Evolutionary conservation across 352 stramenopile species (phyloP), one percentile per base, ranked within the genome.

Genomic region (Phytopythium sindhum): DNA sequence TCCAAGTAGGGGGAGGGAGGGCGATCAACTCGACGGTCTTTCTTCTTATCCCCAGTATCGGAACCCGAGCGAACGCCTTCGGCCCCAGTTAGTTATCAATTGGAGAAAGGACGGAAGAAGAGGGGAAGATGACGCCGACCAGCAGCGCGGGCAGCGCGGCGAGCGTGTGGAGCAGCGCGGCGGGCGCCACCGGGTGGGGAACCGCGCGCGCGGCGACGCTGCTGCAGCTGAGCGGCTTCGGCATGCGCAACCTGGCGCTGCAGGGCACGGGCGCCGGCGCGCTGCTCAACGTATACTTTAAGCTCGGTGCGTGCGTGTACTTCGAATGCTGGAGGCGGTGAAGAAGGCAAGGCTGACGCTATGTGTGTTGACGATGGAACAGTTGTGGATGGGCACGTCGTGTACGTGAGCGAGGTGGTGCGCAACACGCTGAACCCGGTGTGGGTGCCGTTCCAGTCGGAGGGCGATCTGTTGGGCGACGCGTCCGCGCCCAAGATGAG

Each of bases 271-370:
- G 56, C 61, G 66, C 64, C 37, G 78, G 80, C 59, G 59, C 50
- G 29, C 72, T 93, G 54, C 73, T 93, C 60, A 80, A 84, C 61
- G 77, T 93, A 19, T 93, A 89, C 69, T 93, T 91, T 61, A 88
- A 86, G 65, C 67, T 90, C 57, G 83, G 82, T 91, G 65, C 45
- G 70, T 76, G 11, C 11, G 48, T 26, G 21, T 55, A 35, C 9
- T n/a, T n/a, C n/a, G n/a, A n/a, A n/a, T 5, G 23, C 4, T 6
- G 19, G 19, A 21, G 4, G 19, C 0, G 42, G 15, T 8, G 42
- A 0, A 19, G 19, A 9, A 8, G 0, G 42, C 0, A 21, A 14
- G 42, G 19, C 42, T 48, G 21, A 48, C 21, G 4, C 6, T 44
- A 10, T 64, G 29, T n/a, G 29, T 52, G 21, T 48, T 7, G 42